Conservation (phyloP, 805 yeast species). For the Pichia rugopelliculosa region DNA sequence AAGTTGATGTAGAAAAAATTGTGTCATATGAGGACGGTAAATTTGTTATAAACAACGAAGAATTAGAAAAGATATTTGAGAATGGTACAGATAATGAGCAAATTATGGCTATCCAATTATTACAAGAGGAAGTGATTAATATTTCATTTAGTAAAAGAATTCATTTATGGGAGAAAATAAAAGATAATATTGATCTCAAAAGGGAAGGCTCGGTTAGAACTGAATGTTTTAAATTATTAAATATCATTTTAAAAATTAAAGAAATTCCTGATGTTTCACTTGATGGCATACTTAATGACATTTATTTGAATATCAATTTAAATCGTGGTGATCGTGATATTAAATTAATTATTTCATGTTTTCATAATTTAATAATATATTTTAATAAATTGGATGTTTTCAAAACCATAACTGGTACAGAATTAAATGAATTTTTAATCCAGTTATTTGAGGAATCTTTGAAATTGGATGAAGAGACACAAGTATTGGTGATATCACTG, state of each 20-base stretch:
- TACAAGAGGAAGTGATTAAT: constrained; percentile 44
- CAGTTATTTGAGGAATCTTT: constrained; percentile 6
- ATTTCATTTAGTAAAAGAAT: constrained; percentile 53
- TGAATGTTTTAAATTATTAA: constrained; percentile 46
- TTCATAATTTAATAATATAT: constrained; percentile 38
- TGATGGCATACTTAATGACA: constrained; percentile 53
- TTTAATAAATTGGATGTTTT: not conserved
- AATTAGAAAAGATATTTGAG: constrained; percentile 16
- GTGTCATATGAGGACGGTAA: constrained; percentile 8
- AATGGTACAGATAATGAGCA: constrained; percentile 26
- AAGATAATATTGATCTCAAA: constrained; percentile 39
- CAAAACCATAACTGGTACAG: not conserved
- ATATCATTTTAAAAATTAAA: constrained; percentile 48
- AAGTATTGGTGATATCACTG: constrained; percentile 11
- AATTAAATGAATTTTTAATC: constrained; percentile 14
- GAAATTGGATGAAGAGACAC: constrained; percentile 10
- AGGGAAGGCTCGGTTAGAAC: constrained; percentile 32
- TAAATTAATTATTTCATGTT: constrained; percentile 38
- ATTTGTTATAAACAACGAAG: constrained; percentile 13
- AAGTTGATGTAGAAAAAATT: constrained; percentile 1
- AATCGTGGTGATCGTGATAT: constrained; percentile 34
- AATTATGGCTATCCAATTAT: constrained; percentile 42
- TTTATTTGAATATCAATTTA: constrained; percentile 37
- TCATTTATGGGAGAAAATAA: constrained; percentile 69
- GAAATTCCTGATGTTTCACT: constrained; percentile 40